Conservation (phyloP, 805 yeast genomes). For the Saccharomycopsis guyanensis region DNA sequence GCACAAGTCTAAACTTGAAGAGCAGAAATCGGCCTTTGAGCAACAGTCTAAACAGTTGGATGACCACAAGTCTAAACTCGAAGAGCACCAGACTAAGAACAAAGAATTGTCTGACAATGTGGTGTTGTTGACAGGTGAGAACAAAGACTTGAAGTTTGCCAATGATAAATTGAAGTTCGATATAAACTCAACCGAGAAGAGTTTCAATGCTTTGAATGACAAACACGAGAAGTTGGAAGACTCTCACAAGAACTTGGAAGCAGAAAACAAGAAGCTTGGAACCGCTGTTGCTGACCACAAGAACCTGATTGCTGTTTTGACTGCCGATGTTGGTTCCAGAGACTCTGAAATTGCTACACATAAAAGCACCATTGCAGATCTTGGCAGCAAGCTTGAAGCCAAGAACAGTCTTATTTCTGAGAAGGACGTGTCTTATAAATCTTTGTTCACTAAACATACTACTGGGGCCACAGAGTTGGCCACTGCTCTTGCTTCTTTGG, state of each 20-base stretch:
- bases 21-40: not conserved
- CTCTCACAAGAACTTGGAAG: not conserved
- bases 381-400: not conserved
- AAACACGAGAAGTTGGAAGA: conserved; percentile 3
- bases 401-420: not conserved
- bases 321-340: not conserved
- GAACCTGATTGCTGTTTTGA: not conserved
- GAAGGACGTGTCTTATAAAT: not conserved
- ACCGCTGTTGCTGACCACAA: not conserved
- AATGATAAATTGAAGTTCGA: conserved; percentile 13
- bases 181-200: conserved; percentile 15
- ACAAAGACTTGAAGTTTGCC: conserved; percentile 13
- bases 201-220: conserved; percentile 12
- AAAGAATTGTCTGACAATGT: not conserved
- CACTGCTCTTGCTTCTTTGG: not conserved
- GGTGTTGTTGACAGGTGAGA: too few relatives aligned
- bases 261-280: not conserved
- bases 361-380: not conserved
- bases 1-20: not conserved
- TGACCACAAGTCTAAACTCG: not conserved
- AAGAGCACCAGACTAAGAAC: not conserved
- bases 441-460: not conserved
- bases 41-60: not conserved
- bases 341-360: not conserved
- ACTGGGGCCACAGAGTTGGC: not conserved